Evolutionary conservation across 441 rosid species (phyloP).

Genomic region (Arabidopsis hybrid): DNA sequence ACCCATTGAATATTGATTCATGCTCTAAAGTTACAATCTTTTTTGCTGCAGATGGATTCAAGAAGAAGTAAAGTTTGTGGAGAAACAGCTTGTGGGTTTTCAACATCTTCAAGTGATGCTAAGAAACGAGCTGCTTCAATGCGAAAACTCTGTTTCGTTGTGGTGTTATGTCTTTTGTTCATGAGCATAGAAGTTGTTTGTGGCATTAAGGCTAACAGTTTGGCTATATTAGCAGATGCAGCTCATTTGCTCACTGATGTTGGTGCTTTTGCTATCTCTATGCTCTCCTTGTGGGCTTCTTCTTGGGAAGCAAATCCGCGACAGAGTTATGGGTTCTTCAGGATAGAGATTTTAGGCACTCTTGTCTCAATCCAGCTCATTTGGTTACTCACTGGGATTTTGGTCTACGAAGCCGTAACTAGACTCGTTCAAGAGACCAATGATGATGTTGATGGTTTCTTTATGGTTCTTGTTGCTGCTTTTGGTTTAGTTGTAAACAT

Average conservation of each 20-base stretch:
- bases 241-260: constrained; percentile 75
- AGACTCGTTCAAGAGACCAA: constrained; percentile 55
- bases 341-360: constrained; percentile 74
- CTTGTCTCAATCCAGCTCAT: constrained; percentile 66
- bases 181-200: constrained; percentile 65
- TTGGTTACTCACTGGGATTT: constrained; percentile 69
- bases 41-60: constrained; percentile 52
- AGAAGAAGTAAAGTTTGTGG: constrained; percentile 54
- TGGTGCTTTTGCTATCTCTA: constrained; percentile 66
- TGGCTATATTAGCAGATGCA: constrained; percentile 68
- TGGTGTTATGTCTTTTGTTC: constrained; percentile 58
- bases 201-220: constrained; percentile 69
- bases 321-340: constrained; percentile 65
- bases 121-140: constrained; percentile 58
- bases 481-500: constrained; percentile 67
- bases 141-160: constrained; percentile 60
- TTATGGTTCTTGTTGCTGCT: constrained; percentile 63
- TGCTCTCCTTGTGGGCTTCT: constrained; percentile 68
- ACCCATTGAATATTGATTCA: background rate
- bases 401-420: constrained; percentile 66
- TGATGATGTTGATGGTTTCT: constrained; percentile 56
- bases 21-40: background rate
- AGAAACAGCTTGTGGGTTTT: constrained; percentile 65
- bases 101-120: constrained; percentile 56
- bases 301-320: constrained; percentile 70